Base-by-base conservation (phyloP, 179 eudicot genomes). In the Drosera spatulata region DNA sequence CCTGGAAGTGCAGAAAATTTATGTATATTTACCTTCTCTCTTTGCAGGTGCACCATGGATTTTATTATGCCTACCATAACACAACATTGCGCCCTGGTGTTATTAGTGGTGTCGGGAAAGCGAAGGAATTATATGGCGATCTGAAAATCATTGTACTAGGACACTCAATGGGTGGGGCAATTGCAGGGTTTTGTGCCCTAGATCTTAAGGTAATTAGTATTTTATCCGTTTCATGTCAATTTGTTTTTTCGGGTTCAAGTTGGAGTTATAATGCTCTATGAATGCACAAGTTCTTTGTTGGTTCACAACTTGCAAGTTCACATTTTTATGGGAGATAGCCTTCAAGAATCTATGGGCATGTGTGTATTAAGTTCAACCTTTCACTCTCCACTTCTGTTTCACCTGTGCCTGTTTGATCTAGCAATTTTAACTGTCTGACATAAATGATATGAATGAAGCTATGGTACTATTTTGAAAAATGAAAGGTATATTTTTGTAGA, bases 141-240 rank as follows among this genome's bases (percentile, higher is more conserved):
- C 53, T 81, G 13, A 59, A 81, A 40, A 65, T 93, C 47, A 68
- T 86, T 67, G 88, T 86, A 4, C 77, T 88, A 49, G 99, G 99
- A 48, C 99, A 93, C 74, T 93, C 99, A 47, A 93, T 93, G 99
- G 99, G 97, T 61, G 99, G 99, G 60, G 97, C 99, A 56, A 84
- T 93, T 76, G 99, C 99, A 73, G 78, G 94, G 41, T 77, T 93
- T 62, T 93, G 97, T 73, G 99, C 81, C 42, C 82, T 93, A 63
- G 99, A 93, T 78, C 91, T 93, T 42, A 71, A 62, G 74, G 99
- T 93, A 85, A 75, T 49, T 38, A 58, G 48, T n/a, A 2, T 62
- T n/a, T 13, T 57, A 10, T 51, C 59, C 39, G 22, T 60, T 55
- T 54, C n/a, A 13, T n/a, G 4, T 13, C 11, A 15, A 44, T 44